Evolutionary conservation across 192 early-diverging fungal genomes (phyloP).

Genomic region (Backusella sp.): DNA sequence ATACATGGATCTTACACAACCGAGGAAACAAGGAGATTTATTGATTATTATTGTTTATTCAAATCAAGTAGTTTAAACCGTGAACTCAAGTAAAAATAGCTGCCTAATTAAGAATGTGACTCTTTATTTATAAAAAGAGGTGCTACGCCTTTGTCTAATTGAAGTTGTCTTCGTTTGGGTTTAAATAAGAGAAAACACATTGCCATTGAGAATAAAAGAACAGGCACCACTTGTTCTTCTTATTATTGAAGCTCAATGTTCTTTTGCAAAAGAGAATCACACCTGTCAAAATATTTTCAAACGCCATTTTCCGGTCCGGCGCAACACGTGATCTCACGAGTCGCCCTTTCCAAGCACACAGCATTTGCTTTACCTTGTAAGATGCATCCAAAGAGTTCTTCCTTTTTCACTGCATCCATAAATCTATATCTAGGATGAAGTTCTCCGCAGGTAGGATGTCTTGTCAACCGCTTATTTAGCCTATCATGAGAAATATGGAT

Average conservation of each 20-base stretch:
- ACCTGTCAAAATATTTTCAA: background rate
- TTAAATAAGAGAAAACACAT: too few species aligned
- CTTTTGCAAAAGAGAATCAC: background rate
- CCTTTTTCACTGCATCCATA: constrained; percentile 28
- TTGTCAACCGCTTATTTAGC: background rate
- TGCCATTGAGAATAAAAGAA: background rate
- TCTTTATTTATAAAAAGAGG: too few species aligned
- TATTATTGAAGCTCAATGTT: too few species aligned
- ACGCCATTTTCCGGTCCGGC: background rate
- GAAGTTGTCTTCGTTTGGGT: too few species aligned
- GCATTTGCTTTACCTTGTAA: constrained; percentile 4
- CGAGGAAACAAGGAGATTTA: background rate
- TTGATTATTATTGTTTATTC: background rate
- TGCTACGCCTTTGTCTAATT: too few species aligned
- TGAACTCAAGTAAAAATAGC: background rate
- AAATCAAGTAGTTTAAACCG: background rate
- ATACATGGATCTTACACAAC: background rate
- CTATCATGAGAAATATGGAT: constrained; percentile 5
- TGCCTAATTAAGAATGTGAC: background rate
- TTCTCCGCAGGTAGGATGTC: constrained; percentile 20
- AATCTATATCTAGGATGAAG: constrained; percentile 23
- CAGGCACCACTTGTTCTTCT: too few species aligned
- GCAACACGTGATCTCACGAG: background rate
- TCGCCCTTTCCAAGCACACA: background rate
- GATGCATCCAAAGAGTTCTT: constrained; percentile 18